Conservation (phyloP, 305 asterid genomes). For the Nicotiana rustica region DNA sequence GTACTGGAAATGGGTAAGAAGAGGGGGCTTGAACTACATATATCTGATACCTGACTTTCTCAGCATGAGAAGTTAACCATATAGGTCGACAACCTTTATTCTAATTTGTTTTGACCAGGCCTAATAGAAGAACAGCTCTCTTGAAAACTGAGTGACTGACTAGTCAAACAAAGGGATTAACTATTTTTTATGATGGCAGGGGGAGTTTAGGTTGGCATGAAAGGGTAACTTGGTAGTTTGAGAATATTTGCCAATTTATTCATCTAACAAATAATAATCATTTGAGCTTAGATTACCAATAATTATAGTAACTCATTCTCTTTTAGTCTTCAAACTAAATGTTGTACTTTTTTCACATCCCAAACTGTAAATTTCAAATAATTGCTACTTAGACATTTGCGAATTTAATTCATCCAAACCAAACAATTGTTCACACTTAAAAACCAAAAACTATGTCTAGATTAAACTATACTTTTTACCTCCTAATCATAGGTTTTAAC, state of each 20-base stretch:
- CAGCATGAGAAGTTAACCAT: neutral
- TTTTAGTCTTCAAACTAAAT: neutral
- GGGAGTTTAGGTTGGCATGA: neutral
- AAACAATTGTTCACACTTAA: neutral
- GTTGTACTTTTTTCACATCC: neutral
- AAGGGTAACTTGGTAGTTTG: too few relatives aligned
- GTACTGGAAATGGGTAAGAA: neutral
- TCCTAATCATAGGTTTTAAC: neutral
- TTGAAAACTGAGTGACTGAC: neutral
- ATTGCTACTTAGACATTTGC: too few relatives aligned
- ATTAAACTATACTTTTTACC: neutral
- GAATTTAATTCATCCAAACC: neutral
- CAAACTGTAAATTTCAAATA: too few relatives aligned
- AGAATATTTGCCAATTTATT: neutral
- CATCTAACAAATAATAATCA: neutral
- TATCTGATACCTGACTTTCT: neutral
- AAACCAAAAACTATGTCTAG: neutral
- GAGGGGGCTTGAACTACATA: neutral
- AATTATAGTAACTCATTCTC: neutral
- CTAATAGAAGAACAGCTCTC: neutral
- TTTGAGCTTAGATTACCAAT: too few relatives aligned
- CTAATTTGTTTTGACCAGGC: neutral
- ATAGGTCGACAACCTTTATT: neutral
- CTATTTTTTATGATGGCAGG: too few relatives aligned
- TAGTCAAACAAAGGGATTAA: conserved; percentile 11